Conservation (phyloP, 495 filamentous ascomycete genomes). For the Penicillium turbatum region DNA sequence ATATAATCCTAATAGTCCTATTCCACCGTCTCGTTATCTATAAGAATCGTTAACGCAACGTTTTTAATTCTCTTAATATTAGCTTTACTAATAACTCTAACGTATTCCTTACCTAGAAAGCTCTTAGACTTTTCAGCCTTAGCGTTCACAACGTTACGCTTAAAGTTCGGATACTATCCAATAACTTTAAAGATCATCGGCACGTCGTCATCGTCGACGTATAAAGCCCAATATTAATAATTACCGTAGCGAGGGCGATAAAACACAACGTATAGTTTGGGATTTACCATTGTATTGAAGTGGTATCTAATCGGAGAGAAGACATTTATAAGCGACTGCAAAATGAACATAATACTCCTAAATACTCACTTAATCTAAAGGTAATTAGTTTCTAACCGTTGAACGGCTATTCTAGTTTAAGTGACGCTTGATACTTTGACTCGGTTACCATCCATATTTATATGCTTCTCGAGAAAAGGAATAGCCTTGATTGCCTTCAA, state of each 20-base stretch:
- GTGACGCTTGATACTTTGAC: no score
- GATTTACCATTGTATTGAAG: background rate
- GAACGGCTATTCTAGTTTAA: no score
- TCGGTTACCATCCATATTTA: no score
- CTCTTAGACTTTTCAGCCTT: background rate
- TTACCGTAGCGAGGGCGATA: slow-evolving; percentile 24
- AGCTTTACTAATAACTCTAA: slow-evolving; percentile 9
- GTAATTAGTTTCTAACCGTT: no score
- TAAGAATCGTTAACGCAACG: slow-evolving; percentile 6
- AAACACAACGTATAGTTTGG: slow-evolving; percentile 13
- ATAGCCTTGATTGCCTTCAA: no score
- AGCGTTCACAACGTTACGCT: background rate
- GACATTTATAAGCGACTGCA: no score
- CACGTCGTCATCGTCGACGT: slow-evolving; percentile 13
- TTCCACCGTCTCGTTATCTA: slow-evolving; percentile 24
- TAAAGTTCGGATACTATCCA: slow-evolving; percentile 19
- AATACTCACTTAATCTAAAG: no score
- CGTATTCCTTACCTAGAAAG: slow-evolving; percentile 8
- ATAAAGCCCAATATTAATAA: slow-evolving; percentile 19
- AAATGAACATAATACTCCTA: no score
- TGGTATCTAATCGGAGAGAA: no score
- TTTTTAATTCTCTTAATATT: slow-evolving; percentile 14
- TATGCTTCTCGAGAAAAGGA: no score
- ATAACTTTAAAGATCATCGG: slow-evolving; percentile 18
- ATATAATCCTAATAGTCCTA: slow-evolving; percentile 31